A percentile compares a stretch with the other conserved stretches of the same genome.
Evolutionary conservation across 768 basidiomycete genomes (phyloP).

Genomic region (Scleroderma bovista): DNA sequence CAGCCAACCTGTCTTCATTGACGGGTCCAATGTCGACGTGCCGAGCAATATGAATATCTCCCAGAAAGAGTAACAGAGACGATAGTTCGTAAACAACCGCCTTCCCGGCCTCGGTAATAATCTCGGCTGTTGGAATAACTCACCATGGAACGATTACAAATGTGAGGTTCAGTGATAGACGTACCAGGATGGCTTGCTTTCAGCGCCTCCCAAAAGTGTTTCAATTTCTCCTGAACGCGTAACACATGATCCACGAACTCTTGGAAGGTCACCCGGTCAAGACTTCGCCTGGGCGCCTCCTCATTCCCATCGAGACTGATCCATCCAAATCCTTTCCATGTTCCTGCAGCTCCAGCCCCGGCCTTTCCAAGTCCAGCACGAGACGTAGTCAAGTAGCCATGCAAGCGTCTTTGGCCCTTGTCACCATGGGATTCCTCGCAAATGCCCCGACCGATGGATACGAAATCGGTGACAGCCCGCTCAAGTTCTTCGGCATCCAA

Average conservation of each 20-base stretch:
- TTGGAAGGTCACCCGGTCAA: conserved; percentile 26
- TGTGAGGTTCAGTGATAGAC: background rate
- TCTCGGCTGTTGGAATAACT: conserved; percentile 12
- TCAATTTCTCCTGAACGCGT: conserved; percentile 26
- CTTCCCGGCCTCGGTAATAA: conserved; percentile 25
- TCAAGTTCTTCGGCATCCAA: conserved; percentile 71
- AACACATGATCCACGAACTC: conserved; percentile 26
- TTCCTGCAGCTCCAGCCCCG: conserved; percentile 47
- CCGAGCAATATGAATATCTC: conserved; percentile 47
- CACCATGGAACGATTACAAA: background rate
- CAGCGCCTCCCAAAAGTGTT: conserved; percentile 13
- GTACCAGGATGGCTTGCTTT: conserved; percentile 18
- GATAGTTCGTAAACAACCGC: conserved; percentile 34
- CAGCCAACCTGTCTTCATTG: conserved; percentile 25
- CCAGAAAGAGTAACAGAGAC: conserved; percentile 35
- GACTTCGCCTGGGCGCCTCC: conserved; percentile 22
- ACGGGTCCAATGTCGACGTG: conserved; percentile 47
- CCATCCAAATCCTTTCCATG: conserved; percentile 55
- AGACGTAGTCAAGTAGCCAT: conserved; percentile 32
- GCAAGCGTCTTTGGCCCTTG: conserved; percentile 29
- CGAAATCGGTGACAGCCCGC: conserved; percentile 60
- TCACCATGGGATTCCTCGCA: conserved; percentile 14
- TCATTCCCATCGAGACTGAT: conserved; percentile 31
- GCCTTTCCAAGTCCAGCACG: conserved; percentile 37
- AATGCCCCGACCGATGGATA: conserved; percentile 51